Evolutionary conservation across 208 protist genomes (phyloP), one percentile per base, ranked within the genome.

Genomic region (Crithidia fasciculata): DNA sequence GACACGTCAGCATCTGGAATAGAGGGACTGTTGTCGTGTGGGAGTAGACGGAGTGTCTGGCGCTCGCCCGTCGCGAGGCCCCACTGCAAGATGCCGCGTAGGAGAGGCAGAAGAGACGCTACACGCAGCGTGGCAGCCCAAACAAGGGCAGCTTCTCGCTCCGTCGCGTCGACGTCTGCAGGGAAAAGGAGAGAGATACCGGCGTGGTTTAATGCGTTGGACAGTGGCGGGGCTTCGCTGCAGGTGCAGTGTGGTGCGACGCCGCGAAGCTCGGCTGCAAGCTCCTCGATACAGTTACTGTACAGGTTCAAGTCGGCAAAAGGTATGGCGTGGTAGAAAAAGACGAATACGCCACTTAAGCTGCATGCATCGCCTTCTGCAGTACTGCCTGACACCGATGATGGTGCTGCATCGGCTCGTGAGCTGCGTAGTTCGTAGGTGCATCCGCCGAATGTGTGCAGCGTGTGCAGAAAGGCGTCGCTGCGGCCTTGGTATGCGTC

Each of bases 41-140:
- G 49, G 5, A 68, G 36, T 5, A 68, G 37, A 4, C 15, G 15
- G 9, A 43, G 28, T 0, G 49, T 68, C 7, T 53, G 62, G 4
- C 62, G 62, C 8, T 43, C 49, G 18, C 12, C 62, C 0, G 16
- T 8, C 15, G 3, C 49, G 19, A 19, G 13, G 15, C 49, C 44
- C 5, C 10, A 49, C 4, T 10, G 15, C 3, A 57, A 13, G 9
- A 68, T 45, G 2, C 49, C 37, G 2, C 6, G 4, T 3, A 55
- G 9, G 2, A 68, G 8, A 4, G 62, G 62, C 4, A 68, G 49
- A 6, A 68, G 62, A 3, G 49, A 13, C 10, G 15, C 4, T 3
- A 68, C 62, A 3, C 49, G 9, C 62, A 47, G 45, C 49, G 47
- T 7, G 4, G 62, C 62, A 8, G 18, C 62, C 62, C 62, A 68